phyloP scores from a whole-genome alignment of 768 basidiomycete species.

The Collybiopsis confluens region DNA sequence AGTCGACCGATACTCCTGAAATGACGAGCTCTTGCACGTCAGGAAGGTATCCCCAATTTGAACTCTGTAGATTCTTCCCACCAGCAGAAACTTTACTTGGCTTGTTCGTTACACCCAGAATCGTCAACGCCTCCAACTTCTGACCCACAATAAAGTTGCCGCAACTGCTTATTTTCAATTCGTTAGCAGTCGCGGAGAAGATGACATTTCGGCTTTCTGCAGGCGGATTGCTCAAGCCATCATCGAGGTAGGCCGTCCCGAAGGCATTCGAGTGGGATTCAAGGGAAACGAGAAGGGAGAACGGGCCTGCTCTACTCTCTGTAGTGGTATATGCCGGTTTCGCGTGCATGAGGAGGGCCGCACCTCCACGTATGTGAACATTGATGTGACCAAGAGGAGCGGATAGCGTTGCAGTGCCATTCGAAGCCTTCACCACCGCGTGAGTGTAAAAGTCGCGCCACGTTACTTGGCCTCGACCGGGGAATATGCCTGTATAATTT shows the following conservation, averaged over 20 bases:
- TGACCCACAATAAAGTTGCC: slow-evolving; percentile 44
- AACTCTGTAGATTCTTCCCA: slow-evolving; percentile 20
- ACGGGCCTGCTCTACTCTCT: slow-evolving; percentile 61
- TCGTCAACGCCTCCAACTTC: slow-evolving; percentile 45
- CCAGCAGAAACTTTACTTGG: slow-evolving; percentile 38
- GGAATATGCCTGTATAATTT: slow-evolving; percentile 49
- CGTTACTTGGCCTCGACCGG: slow-evolving; percentile 49
- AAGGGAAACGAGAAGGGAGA: slow-evolving; percentile 57
- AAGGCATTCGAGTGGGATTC: slow-evolving; percentile 42
- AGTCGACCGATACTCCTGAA: not conserved
- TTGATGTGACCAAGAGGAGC: slow-evolving; percentile 75
- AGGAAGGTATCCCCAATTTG: not conserved
- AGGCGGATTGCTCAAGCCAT: slow-evolving; percentile 60
- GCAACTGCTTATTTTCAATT: slow-evolving; percentile 31
- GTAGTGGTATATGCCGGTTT: slow-evolving; percentile 63
- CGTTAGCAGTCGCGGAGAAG: slow-evolving; percentile 32
- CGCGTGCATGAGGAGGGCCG: slow-evolving; percentile 60
- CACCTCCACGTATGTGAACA: slow-evolving; percentile 68
- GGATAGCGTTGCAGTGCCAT: slow-evolving; percentile 35
- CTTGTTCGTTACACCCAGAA: slow-evolving; percentile 50
- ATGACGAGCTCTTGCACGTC: slow-evolving; percentile 1
- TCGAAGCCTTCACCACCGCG: slow-evolving; percentile 39
- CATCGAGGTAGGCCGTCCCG: slow-evolving; percentile 66
- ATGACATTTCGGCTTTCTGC: slow-evolving; percentile 45
- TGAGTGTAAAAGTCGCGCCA: slow-evolving; percentile 80